Base-by-base conservation (phyloP, 139 green algal genomes). In the Chlamydomonas schloesseri region DNA sequence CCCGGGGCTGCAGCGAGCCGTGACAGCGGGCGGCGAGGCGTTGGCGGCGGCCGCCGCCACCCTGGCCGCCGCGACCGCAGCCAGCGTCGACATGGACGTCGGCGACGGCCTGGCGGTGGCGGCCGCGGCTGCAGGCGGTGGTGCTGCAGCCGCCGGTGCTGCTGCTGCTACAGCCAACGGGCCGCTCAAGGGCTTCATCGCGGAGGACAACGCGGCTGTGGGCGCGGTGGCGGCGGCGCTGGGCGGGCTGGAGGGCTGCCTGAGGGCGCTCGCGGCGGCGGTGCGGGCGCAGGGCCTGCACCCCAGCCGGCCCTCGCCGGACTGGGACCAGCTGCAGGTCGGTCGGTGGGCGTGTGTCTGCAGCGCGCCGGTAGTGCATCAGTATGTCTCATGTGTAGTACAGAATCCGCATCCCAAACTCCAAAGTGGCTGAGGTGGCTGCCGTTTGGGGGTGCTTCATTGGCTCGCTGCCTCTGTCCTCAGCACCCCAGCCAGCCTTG, bases 301-400 rank as follows among this genome's bases (percentile, higher is more conserved):
- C 37, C 28, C 2, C 33, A 21, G 47, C n/a, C 47, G 65, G 2
- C 37, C 24, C 24, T 67, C 67, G 3, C 23, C 67, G 20, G 79
- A 73, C 23, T 76, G 65, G 79, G 65, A 55, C 47, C 65, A 76
- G 46, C 46, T 85, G 65, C 67, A 69, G 79, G 79, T 69, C 47
- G 31, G 79, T 21, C 8, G 3, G 1, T 46, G 26, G 11, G n/a
- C 71, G 23, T 15, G 37, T 17, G 28, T 15, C 14, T 21, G 4
- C 15, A 9, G 20, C 24, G 28, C n/a, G n/a, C n/a, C n/a, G n/a
- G n/a, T n/a, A n/a, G n/a, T n/a, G n/a, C n/a, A n/a, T n/a, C n/a
- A n/a, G n/a, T n/a, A n/a, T n/a, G n/a, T n/a, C n/a, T n/a, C n/a
- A n/a, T n/a, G n/a, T n/a, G n/a, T n/a, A n/a, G n/a, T n/a, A n/a